phyloP scores from a whole-genome alignment of 768 basidiomycete genomes.

The Lepiota brunneoincarnata region DNA sequence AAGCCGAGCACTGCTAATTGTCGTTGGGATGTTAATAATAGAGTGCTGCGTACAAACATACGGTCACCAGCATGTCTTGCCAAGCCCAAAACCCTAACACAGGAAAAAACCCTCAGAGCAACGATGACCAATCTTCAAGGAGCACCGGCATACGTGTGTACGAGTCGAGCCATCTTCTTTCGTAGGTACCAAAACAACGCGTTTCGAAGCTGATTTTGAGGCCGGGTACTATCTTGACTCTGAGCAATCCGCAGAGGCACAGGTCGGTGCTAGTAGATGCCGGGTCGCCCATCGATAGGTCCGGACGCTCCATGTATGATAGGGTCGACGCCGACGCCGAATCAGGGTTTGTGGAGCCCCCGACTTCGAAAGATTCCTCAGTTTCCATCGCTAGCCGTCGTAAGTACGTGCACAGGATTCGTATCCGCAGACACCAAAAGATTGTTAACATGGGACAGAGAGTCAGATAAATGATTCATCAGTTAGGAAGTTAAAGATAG shows the following conservation, averaged over 20 bases:
- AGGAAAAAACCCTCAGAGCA: too few relatives aligned
- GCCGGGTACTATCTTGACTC: too few relatives aligned
- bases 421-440: background rate
- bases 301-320: background rate
- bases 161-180: background rate
- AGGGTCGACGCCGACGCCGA: background rate
- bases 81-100: too few relatives aligned
- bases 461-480: background rate
- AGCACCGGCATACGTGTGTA: background rate
- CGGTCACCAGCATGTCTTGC: too few relatives aligned
- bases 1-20: too few relatives aligned
- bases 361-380: background rate
- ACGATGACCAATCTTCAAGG: too few relatives aligned
- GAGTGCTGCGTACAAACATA: too few relatives aligned
- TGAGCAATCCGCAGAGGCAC: too few relatives aligned
- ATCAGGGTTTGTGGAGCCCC: background rate
- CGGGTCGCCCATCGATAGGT: too few relatives aligned
- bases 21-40: too few relatives aligned
- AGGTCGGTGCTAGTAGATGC: too few relatives aligned
- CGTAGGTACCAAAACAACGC: slow-evolving; percentile 3
- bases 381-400: background rate
- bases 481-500: background rate
- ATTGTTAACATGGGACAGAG: background rate
- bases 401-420: background rate
- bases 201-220: background rate